Evolutionary conservation across 2,329 filamentous ascomycete genomes (phyloP), one percentile per base, ranked within the genome.

Genomic region (Colletotrichum ledebouriae): DNA sequence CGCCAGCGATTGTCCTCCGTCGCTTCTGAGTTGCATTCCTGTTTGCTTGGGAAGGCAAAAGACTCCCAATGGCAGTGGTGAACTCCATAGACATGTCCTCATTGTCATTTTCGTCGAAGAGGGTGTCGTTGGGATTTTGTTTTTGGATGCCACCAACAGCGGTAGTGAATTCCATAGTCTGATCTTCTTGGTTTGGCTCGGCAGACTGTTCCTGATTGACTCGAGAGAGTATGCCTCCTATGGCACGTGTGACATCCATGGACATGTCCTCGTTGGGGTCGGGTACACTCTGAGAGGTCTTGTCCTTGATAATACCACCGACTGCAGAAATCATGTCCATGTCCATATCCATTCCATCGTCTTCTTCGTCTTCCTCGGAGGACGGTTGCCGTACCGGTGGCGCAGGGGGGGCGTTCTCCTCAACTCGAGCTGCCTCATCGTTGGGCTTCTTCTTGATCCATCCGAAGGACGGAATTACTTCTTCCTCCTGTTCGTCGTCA

Each of bases 201-300:
- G 33, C 52, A 7, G 34, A 22, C 46, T 50, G 46, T 7, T 59
- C n/a, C n/a, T 17, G 34, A 34, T 3, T 74, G 62, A 74, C 59
- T 55, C 81, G 84, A 5, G 85, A 81, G 20, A 97, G 79, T 61
- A 98, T 98, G 3, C 90, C 88, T 9, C 95, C 95, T 60, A 97
- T 84, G 9, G 89, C 93, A 62, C 88, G 89, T 2, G 95, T 98
- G 7, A 98, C 93, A 73, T 98, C 95, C 95, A 98, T 98, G 22
- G 93, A 96, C 85, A 97, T 90, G 44, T 94, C 93, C 71, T 89
- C 87, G 20, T 87, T 85, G 25, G 85, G 81, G 15, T 79, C 76
- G 12, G 83, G 82, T 25, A 59, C 46, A 12, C 86, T 83, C 5
- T 80, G 76, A 25, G 83, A 75, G 59, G 83, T 25, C 70, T 76